phyloP scores from a whole-genome alignment of 2,329 filamentous ascomycete species.

The Nothophaeocryptopus gaeumannii region DNA sequence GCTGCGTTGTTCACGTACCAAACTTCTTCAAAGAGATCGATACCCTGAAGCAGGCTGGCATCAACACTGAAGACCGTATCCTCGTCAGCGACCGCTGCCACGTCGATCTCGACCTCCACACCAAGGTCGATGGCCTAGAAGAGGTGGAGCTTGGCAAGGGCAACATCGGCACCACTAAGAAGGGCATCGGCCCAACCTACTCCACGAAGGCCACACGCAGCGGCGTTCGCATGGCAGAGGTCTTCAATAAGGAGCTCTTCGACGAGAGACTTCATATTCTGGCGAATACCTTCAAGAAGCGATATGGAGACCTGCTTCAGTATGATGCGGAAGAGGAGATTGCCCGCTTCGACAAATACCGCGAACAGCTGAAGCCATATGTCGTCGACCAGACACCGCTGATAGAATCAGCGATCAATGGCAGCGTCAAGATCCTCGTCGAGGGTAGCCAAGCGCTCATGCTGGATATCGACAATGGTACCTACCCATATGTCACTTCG shows the following conservation, averaged over 20 bases:
- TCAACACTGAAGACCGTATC: slow-evolving; percentile 58
- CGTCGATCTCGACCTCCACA: slow-evolving; percentile 64
- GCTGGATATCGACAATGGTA: slow-evolving; percentile 63
- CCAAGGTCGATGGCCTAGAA: slow-evolving; percentile 66
- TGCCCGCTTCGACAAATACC: slow-evolving; percentile 57
- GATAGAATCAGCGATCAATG: slow-evolving; percentile 59
- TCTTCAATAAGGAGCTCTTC: slow-evolving; percentile 65
- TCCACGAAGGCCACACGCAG: slow-evolving; percentile 63
- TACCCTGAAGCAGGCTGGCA: slow-evolving; percentile 59
- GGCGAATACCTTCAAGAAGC: slow-evolving; percentile 62
- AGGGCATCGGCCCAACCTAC: slow-evolving; percentile 55
- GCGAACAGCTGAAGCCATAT: slow-evolving; percentile 56
- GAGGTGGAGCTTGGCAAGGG: slow-evolving; percentile 50
- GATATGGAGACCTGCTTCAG: slow-evolving; percentile 64
- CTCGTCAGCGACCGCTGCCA: slow-evolving; percentile 63
- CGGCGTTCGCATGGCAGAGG: slow-evolving; percentile 64
- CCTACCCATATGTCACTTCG: slow-evolving; percentile 61
- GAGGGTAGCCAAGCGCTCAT: slow-evolving; percentile 69
- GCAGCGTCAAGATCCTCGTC: slow-evolving; percentile 60
- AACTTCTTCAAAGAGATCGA: slow-evolving; percentile 65
- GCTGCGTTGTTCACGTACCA: slow-evolving; percentile 68
- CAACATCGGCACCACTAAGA: slow-evolving; percentile 52
- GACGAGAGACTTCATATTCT: slow-evolving; percentile 64
- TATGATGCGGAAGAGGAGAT: slow-evolving; percentile 72
- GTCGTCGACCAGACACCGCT: slow-evolving; percentile 66